Percentiles rank a stretch among this genome's conserved stretches.
Evolutionary conservation across 1,139 yeast genomes (phyloP).

Genomic region (Zygoascus meyerae): DNA sequence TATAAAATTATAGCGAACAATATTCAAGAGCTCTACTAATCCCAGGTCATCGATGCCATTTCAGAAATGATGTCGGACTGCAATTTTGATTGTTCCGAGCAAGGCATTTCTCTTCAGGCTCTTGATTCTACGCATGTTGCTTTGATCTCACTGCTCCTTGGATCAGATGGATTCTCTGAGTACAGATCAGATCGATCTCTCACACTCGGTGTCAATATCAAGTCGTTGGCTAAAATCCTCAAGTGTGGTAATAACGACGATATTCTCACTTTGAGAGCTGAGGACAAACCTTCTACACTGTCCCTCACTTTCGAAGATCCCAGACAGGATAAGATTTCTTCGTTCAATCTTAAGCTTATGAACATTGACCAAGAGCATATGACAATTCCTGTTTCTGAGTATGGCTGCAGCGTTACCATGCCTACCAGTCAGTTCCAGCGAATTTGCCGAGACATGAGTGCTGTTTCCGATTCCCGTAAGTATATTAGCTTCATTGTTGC

Average conservation of each 20-base stretch:
- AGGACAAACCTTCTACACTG: constrained; percentile 81
- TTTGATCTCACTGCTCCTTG: constrained; percentile 80
- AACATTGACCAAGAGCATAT: constrained; percentile 94
- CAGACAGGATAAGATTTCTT: constrained; percentile 85
- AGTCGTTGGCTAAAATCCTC: constrained; percentile 78
- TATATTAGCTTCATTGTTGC: not conserved
- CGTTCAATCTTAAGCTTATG: constrained; percentile 88
- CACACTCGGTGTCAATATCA: constrained; percentile 87
- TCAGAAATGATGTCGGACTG: constrained; percentile 91
- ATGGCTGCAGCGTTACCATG: constrained; percentile 80
- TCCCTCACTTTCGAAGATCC: constrained; percentile 85
- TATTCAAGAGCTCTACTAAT: not conserved
- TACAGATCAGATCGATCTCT: constrained; percentile 95
- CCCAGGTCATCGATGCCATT: constrained; percentile 73
- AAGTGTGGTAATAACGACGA: constrained; percentile 91
- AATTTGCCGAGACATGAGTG: constrained; percentile 80
- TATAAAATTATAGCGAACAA: constrained; percentile 4
- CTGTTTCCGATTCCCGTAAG: constrained; percentile 80
- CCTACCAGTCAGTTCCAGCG: constrained; percentile 86
- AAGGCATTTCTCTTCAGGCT: constrained; percentile 94
- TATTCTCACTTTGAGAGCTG: constrained; percentile 81
- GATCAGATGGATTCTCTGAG: constrained; percentile 83
- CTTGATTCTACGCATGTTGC: constrained; percentile 96
- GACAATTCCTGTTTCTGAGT: constrained; percentile 90
- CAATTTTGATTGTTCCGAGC: constrained; percentile 92